Conservation (phyloP, 2,329 filamentous ascomycete species). For the Cordyceps cateniannulata region DNA sequence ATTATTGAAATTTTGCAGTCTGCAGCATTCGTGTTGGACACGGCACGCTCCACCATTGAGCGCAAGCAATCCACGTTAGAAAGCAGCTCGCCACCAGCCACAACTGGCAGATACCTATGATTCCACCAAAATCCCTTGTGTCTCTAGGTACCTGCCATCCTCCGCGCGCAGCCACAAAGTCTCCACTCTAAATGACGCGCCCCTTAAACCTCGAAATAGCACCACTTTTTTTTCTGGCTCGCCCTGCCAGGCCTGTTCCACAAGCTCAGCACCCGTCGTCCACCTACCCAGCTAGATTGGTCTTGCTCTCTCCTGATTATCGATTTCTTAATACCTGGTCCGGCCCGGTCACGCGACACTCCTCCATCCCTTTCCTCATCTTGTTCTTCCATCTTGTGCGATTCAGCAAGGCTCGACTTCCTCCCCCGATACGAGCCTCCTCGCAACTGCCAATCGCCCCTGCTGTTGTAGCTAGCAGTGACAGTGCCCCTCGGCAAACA, state of each 20-base stretch:
- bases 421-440: not conserved
- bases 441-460: not conserved
- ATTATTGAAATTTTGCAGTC: not conserved
- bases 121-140: not conserved
- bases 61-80: not conserved
- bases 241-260: not conserved
- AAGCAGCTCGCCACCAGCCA: not conserved
- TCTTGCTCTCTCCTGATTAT: constrained; percentile 8
- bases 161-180: not conserved
- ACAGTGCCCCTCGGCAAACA: not conserved
- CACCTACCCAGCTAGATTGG: not conserved
- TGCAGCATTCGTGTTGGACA: not conserved
- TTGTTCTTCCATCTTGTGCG: not conserved
- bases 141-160: not conserved
- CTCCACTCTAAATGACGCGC: constrained; percentile 6
- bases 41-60: not conserved
- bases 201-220: constrained; percentile 7
- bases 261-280: constrained; percentile 3
- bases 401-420: not conserved
- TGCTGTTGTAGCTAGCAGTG: not conserved
- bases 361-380: not conserved
- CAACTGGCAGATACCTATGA: not conserved
- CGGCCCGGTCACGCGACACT: constrained; percentile 12
- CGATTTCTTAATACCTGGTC: constrained; percentile 1
- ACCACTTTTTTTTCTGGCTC: constrained; percentile 10